Evolutionary conservation across 331 rosid genomes (phyloP).

Genomic region (Acacia concinna): DNA sequence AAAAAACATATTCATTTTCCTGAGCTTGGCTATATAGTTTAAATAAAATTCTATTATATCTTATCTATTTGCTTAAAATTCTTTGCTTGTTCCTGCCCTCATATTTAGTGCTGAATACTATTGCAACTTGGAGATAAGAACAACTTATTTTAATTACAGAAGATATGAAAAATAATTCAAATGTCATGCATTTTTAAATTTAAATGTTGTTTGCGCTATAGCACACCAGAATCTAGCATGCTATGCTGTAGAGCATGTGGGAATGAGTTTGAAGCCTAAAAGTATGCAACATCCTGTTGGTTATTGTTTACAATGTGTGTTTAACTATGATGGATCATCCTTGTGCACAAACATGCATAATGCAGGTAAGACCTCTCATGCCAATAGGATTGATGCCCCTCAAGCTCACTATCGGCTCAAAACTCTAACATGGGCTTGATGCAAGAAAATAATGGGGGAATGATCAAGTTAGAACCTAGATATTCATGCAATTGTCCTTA

Average conservation of each 20-base stretch:
- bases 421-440: conserved; percentile 63
- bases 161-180: not conserved
- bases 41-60: not conserved
- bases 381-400: conserved; percentile 61
- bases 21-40: no score
- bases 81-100: not conserved
- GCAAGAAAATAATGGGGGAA: conserved; percentile 76
- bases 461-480: conserved; percentile 78
- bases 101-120: not conserved
- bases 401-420: conserved; percentile 54
- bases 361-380: conserved; percentile 57
- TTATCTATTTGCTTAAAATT: no score
- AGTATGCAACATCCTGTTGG: conserved; percentile 56
- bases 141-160: not conserved
- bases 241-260: conserved; percentile 50
- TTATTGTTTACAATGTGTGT: conserved; percentile 55
- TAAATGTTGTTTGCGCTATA: conserved; percentile 37
- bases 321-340: conserved; percentile 66
- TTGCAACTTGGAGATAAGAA: not conserved
- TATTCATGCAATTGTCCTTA: conserved; percentile 63
- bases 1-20: no score
- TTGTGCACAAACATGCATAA: conserved; percentile 63
- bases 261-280: conserved; percentile 54
- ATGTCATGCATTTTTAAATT: not conserved
- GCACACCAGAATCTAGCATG: conserved; percentile 65